These are phyloP conservation scores for Heliocybe sulcata DNA, from an alignment of 1,284 basidiomycete genomes.

Conservation along the genomic window DNA sequence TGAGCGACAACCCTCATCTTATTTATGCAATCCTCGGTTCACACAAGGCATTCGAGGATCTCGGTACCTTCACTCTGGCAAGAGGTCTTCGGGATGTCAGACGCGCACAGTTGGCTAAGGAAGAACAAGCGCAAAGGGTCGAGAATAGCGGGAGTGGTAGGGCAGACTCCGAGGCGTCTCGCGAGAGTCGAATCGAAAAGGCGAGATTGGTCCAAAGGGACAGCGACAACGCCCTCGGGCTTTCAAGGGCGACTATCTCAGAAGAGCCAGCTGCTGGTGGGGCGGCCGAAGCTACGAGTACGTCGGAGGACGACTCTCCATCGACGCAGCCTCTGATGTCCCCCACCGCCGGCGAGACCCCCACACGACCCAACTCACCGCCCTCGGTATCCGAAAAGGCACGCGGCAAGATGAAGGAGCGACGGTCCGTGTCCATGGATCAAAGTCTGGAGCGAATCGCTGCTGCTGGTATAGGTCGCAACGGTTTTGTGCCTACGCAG, in stretches of 20 bases:
- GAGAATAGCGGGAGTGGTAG: slow-evolving; percentile 27
- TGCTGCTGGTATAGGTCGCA: slow-evolving; percentile 66
- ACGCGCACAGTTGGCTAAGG: slow-evolving; percentile 63
- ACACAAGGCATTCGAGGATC: slow-evolving; percentile 78
- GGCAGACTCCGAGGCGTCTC: slow-evolving; percentile 8
- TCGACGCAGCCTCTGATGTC: slow-evolving; percentile 28
- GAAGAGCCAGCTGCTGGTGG: slow-evolving; percentile 5
- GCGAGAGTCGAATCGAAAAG: slow-evolving; percentile 51
- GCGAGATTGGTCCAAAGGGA: slow-evolving; percentile 47
- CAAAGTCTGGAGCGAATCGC: slow-evolving; percentile 57
- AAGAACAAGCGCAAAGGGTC: slow-evolving; percentile 45
- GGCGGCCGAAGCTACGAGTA: neutral
- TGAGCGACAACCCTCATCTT: slow-evolving; percentile 79
- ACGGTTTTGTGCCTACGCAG: slow-evolving; percentile 89
- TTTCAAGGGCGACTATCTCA: slow-evolving; percentile 1
- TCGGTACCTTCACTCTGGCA: slow-evolving; percentile 84
- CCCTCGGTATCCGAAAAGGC: slow-evolving; percentile 69
- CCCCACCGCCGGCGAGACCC: slow-evolving; percentile 30
- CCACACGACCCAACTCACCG: slow-evolving; percentile 12
- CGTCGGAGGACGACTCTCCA: slow-evolving; percentile 14
- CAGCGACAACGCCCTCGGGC: slow-evolving; percentile 9
- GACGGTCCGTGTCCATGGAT: slow-evolving; percentile 50
- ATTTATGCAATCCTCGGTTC: slow-evolving; percentile 81
- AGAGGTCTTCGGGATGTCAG: slow-evolving; percentile 80
- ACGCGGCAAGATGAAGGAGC: slow-evolving; percentile 79